Conservation (phyloP, 225 moss, liverwort and hornwort genomes). For the Neckera pumila region DNA sequence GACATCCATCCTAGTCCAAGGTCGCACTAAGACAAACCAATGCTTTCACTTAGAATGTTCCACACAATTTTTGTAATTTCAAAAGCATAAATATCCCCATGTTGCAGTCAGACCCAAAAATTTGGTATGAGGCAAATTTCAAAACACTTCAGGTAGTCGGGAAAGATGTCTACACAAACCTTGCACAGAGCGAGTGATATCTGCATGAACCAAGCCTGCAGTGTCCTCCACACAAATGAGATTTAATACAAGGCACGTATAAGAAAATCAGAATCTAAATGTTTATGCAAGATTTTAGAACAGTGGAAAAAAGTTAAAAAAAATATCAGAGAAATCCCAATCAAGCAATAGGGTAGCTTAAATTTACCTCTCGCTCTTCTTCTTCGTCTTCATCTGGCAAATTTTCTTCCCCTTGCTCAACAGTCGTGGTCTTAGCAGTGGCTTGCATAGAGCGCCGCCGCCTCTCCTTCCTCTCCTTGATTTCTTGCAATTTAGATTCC, state of each 20-base stretch:
- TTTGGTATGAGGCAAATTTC: neutral
- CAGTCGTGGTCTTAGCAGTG: conserved; percentile 57
- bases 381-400: conserved; percentile 85
- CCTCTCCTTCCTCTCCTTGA: conserved; percentile 81
- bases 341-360: neutral
- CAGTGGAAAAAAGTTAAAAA: neutral
- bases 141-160: neutral
- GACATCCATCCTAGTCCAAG: neutral
- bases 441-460: conserved; percentile 89
- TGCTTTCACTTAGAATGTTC: neutral
- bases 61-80: neutral
- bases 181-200: conserved; percentile 73
- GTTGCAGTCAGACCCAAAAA: neutral
- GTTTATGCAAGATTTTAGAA: neutral
- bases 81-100: neutral
- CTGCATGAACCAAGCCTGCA: conserved; percentile 82
- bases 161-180: conserved; percentile 31
- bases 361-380: conserved; percentile 71
- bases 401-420: conserved; percentile 79
- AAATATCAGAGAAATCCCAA: neutral
- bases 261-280: neutral
- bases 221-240: neutral
- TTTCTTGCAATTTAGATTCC: conserved; percentile 87
- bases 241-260: neutral
- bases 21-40: neutral